phyloP scores from a whole-genome alignment of 441 rosid species.

The Erysimum pusillum region DNA sequence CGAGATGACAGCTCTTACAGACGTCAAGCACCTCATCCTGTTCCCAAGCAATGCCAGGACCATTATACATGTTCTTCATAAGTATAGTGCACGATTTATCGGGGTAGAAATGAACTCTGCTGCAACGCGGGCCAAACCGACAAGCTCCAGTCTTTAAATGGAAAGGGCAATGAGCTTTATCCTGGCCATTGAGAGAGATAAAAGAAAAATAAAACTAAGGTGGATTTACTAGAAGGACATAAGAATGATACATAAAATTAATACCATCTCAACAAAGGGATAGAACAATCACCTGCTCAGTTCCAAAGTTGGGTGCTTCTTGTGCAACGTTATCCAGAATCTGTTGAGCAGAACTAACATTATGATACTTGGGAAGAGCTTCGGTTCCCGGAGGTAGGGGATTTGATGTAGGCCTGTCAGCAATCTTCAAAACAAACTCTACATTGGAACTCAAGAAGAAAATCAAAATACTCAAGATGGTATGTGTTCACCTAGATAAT shows the following conservation, averaged over 20 bases:
- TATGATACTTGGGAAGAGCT: constrained; percentile 61
- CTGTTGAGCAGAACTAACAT: constrained; percentile 70
- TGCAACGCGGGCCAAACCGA: constrained; percentile 94
- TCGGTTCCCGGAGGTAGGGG: constrained; percentile 89
- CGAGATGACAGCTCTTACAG: constrained; percentile 79
- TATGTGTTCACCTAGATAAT: constrained; percentile 25
- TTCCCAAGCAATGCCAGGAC: constrained; percentile 95
- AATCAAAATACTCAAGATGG: neutral
- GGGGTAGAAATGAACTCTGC: constrained; percentile 95
- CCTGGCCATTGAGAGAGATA: constrained; percentile 58
- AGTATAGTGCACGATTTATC: constrained; percentile 85
- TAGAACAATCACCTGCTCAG: constrained; percentile 73
- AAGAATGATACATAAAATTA: neutral
- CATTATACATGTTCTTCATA: constrained; percentile 92
- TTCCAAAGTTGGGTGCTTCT: constrained; percentile 94
- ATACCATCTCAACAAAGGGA: constrained; percentile 20
- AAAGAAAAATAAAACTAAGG: constrained; percentile 12
- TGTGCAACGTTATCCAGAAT: constrained; percentile 79
- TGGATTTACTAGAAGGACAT: neutral
- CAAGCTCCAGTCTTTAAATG: constrained; percentile 98
- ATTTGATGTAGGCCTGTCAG: constrained; percentile 85
- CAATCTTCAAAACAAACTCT: constrained; percentile 57
- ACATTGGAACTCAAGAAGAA: constrained; percentile 16
- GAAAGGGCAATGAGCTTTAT: constrained; percentile 98
- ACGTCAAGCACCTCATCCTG: constrained; percentile 99